These are phyloP conservation scores for Actinidia arguta DNA, from an alignment of 179 eudicot genomes.

Conservation along the genomic window DNA sequence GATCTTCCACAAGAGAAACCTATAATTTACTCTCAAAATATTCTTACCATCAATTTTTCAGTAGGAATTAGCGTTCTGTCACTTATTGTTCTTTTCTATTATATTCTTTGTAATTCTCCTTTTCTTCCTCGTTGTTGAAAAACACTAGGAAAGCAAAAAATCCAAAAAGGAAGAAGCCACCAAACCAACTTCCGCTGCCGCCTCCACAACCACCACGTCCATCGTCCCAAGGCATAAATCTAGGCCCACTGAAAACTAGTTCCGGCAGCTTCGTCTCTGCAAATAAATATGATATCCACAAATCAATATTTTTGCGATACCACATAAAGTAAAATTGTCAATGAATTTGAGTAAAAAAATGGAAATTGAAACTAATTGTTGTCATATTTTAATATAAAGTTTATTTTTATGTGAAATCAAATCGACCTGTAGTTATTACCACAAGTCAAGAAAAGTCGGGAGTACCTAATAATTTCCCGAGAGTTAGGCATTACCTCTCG, in stretches of 20 bases:
- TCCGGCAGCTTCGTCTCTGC: background rate
- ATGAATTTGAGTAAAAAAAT: too few species aligned
- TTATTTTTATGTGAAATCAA: too few species aligned
- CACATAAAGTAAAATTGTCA: too few species aligned
- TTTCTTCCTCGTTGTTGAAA: background rate
- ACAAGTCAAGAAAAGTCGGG: too few species aligned
- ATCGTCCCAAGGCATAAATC: conserved; percentile 1
- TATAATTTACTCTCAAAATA: background rate
- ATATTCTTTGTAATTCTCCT: background rate
- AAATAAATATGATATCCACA: background rate
- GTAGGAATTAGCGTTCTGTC: background rate
- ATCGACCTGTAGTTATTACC: too few species aligned
- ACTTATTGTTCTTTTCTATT: background rate
- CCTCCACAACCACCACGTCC: conserved; percentile 11
- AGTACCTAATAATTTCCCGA: too few species aligned
- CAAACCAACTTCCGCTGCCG: background rate
- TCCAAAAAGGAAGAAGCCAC: conserved; percentile 4
- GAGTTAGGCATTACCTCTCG: background rate
- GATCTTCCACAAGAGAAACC: background rate
- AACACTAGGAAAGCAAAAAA: conserved; percentile 7
- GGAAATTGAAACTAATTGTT: too few species aligned
- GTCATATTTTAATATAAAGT: too few species aligned
- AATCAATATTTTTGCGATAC: too few species aligned
- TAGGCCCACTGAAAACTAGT: background rate
- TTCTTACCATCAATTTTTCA: background rate